Conservation (phyloP, 208 protist genomes). For the Acanthamoeba quina region DNA sequence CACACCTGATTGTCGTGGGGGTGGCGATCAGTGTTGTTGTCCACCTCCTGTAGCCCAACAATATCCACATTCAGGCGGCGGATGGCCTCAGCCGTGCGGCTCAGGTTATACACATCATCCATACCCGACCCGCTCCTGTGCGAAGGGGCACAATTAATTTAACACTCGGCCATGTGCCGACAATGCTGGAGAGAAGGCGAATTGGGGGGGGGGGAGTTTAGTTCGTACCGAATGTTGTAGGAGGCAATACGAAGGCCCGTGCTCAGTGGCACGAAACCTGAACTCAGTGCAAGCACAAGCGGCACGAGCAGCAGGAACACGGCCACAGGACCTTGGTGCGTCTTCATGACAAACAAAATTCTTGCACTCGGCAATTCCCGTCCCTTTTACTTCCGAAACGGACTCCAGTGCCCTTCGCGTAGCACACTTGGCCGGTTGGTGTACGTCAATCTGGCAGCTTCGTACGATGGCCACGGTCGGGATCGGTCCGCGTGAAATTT, state of each 20-base stretch:
- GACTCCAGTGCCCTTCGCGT: no score
- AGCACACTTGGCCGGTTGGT: no score
- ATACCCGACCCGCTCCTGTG: conserved; percentile 25
- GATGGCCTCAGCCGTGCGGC: conserved; percentile 39
- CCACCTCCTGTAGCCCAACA: conserved; percentile 43
- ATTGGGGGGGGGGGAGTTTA: not conserved
- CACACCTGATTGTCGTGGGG: conserved; percentile 37
- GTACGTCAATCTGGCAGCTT: no score
- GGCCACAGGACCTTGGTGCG: no score
- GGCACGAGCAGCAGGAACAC: not conserved
- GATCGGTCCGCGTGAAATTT: no score
- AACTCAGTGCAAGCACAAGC: not conserved
- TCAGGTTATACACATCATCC: conserved; percentile 56
- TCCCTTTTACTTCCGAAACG: no score
- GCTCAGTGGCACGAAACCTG: not conserved
- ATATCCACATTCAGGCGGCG: not conserved
- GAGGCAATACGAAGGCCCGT: not conserved
- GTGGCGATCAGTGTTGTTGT: conserved; percentile 33
- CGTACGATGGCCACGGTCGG: no score
- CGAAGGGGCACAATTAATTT: not conserved
- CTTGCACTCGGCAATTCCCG: not conserved
- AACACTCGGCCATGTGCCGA: not conserved
- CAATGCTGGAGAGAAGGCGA: not conserved
- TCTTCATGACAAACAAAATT: not conserved
- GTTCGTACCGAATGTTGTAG: not conserved